phyloP scores from a whole-genome alignment of 805 yeast genomes.

The Ogataea salicorniae region DNA sequence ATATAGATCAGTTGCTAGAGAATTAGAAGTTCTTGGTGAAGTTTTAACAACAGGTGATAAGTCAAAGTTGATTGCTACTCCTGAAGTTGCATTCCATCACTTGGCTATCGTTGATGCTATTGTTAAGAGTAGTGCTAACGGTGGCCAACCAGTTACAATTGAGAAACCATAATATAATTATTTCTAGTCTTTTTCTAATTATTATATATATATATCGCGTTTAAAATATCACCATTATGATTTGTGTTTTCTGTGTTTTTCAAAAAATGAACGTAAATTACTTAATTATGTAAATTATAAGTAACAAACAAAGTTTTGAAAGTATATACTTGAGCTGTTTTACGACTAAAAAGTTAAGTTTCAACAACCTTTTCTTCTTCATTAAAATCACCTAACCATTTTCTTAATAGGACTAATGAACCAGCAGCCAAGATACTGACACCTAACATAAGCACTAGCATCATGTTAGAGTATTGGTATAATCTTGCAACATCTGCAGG shows the following conservation, averaged over 20 bases:
- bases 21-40: constrained; percentile 44
- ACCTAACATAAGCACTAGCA: constrained; percentile 73
- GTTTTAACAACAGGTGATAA: constrained; percentile 23
- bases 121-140: constrained; percentile 56
- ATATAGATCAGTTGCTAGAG: constrained; percentile 36
- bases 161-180: constrained; percentile 14
- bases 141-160: constrained; percentile 34
- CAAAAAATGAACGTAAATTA: no score
- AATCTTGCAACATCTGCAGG: constrained; percentile 63
- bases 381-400: constrained; percentile 30
- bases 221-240: no score
- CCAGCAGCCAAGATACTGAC: constrained; percentile 55
- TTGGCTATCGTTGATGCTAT: constrained; percentile 87
- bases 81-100: constrained; percentile 84
- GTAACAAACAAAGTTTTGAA: no score
- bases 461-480: constrained; percentile 74
- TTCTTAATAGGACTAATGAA: constrained; percentile 28
- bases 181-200: no score
- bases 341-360: no score
- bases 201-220: no score
- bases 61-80: constrained; percentile 35
- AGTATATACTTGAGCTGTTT: no score
- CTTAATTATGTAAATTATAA: no score
- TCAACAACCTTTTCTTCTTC: not conserved
- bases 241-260: no score